Conservation (phyloP, 202 grass and related monocot species). For the Schoenoplectus triqueter region DNA sequence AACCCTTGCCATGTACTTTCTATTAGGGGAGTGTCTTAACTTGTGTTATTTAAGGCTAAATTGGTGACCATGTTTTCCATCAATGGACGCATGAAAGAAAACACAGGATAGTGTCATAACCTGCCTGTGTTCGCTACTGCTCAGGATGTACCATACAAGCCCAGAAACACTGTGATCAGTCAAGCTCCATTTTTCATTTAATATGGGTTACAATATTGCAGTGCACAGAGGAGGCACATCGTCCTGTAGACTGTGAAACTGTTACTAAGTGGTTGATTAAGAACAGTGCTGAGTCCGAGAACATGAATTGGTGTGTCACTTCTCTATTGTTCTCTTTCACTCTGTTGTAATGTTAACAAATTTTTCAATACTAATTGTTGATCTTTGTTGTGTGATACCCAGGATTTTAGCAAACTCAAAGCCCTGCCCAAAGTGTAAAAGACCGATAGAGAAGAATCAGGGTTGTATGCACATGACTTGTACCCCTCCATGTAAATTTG, state of each 20-base stretch:
- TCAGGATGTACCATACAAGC: not conserved
- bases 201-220: constrained; percentile 46
- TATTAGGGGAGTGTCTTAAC: not conserved
- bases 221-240: constrained; percentile 96
- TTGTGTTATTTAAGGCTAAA: not conserved
- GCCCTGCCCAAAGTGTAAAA: constrained; percentile 90
- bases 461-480: constrained; percentile 99
- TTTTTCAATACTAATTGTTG: constrained; percentile 16
- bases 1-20: not conserved
- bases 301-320: constrained; percentile 91
- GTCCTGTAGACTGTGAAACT: constrained; percentile 80
- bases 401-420: constrained; percentile 99
- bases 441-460: constrained; percentile 83
- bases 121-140: not conserved
- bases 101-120: not conserved
- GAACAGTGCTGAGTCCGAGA: constrained; percentile 97
- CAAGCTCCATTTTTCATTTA: constrained; percentile 7
- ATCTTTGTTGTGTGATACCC: constrained; percentile 36
- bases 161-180: not conserved
- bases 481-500: constrained; percentile 87
- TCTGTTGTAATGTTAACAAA: not conserved
- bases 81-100: not conserved
- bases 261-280: constrained; percentile 88
- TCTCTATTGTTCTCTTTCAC: constrained; percentile 28
- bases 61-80: constrained; percentile 2